phyloP scores from a whole-genome alignment of 2,329 filamentous ascomycete genomes.

The Bisporella sp. region DNA sequence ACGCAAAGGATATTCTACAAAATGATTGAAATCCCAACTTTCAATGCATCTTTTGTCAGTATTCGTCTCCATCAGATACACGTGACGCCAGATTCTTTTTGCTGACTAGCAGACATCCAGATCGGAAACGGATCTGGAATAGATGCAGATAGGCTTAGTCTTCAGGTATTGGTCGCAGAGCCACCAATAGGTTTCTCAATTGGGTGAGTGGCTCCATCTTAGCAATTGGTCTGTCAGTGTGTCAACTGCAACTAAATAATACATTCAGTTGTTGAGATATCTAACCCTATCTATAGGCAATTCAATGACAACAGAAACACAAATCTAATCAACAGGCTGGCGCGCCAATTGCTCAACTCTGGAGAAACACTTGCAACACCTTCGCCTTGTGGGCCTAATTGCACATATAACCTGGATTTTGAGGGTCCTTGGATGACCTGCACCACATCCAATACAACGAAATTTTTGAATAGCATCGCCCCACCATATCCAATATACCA shows the following conservation, averaged over 20 bases:
- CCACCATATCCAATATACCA: too few relatives aligned
- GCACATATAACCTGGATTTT: constrained; percentile 12
- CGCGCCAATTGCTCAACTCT: constrained; percentile 10
- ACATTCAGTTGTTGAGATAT: too few relatives aligned
- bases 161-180: constrained; percentile 5
- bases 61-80: not conserved
- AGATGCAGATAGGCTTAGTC: constrained; percentile 10
- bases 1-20: constrained; percentile 1
- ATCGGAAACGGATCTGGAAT: constrained; percentile 18
- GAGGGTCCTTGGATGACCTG: constrained; percentile 14
- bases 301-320: not conserved
- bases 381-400: constrained; percentile 16
- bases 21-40: constrained; percentile 8
- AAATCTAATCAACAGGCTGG: constrained; percentile 11
- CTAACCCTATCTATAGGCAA: too few relatives aligned
- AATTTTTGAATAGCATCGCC: too few relatives aligned
- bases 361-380: constrained; percentile 11
- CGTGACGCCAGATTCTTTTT: not conserved
- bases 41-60: constrained; percentile 18
- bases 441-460: too few relatives aligned
- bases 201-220: constrained; percentile 3
- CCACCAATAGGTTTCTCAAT: constrained; percentile 5
- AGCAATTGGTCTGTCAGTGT: too few relatives aligned
- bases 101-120: too few relatives aligned
- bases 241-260: too few relatives aligned